Percentiles rank a stretch among this genome's conserved stretches.
Evolutionary conservation across 1,284 basidiomycete genomes (phyloP).

Genomic region (Pyrrhoderma lamaoense): DNA sequence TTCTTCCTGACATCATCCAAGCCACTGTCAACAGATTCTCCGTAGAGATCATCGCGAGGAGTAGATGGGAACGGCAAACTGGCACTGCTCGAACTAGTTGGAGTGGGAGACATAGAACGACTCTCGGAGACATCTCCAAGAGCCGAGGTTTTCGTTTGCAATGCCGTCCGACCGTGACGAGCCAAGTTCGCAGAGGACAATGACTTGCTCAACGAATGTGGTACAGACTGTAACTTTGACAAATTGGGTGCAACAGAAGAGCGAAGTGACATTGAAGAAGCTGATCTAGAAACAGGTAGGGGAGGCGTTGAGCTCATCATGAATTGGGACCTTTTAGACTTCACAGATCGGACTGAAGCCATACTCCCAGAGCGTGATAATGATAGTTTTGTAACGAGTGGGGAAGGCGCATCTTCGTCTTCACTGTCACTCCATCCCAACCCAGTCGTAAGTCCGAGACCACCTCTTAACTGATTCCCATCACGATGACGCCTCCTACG

Average conservation of each 20-base stretch:
- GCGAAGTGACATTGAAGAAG: slow-evolving; percentile 1
- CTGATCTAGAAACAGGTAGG: background rate
- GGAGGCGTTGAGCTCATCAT: slow-evolving; percentile 6
- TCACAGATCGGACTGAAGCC: slow-evolving; percentile 9
- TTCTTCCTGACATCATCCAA: background rate
- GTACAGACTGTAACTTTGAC: background rate
- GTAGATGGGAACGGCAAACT: slow-evolving; percentile 15
- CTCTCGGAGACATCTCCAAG: background rate
- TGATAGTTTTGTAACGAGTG: slow-evolving; percentile 54
- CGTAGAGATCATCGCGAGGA: slow-evolving; percentile 9
- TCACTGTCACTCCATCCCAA: slow-evolving; percentile 75
- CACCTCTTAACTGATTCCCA: slow-evolving; percentile 56
- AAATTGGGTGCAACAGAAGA: background rate
- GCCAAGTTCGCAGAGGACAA: slow-evolving; percentile 4
- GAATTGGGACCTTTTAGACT: slow-evolving; percentile 9
- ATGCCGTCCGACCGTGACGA: background rate
- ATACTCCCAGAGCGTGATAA: slow-evolving; percentile 21
- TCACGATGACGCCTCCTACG: slow-evolving; percentile 65
- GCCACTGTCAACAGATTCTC: background rate
- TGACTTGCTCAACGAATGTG: slow-evolving; percentile 6
- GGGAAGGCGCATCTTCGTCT: slow-evolving; percentile 75
- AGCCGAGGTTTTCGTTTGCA: background rate
- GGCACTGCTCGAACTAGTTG: slow-evolving; percentile 14
- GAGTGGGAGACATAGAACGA: slow-evolving; percentile 10
- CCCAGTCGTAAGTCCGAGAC: slow-evolving; percentile 73